Evolutionary conservation across 352 stramenopile genomes (phyloP).

Genomic region (Phytopythium helicoides): DNA sequence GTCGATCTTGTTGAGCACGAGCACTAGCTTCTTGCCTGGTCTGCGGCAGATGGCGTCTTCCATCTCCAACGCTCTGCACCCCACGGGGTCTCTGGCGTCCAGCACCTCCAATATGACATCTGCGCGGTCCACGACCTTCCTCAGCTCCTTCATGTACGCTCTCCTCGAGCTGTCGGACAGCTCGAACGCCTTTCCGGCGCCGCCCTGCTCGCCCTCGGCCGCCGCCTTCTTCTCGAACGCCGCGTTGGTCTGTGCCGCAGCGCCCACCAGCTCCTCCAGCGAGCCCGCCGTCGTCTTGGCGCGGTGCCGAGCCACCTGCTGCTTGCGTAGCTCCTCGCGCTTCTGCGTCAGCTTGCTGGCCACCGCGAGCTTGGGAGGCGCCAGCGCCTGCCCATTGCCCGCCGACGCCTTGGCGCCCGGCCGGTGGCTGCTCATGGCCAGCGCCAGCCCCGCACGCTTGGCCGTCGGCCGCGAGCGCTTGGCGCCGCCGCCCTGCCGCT

Average conservation of each 20-base stretch:
- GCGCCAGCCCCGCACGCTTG: slow-evolving; percentile 27
- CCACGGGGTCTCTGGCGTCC: slow-evolving; percentile 96
- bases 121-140: slow-evolving; percentile 95
- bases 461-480: slow-evolving; percentile 18
- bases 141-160: slow-evolving; percentile 95
- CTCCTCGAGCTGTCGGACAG: slow-evolving; percentile 84
- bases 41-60: slow-evolving; percentile 94
- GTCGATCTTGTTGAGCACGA: slow-evolving; percentile 99
- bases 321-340: slow-evolving; percentile 58
- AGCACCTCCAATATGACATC: slow-evolving; percentile 98
- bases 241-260: slow-evolving; percentile 36
- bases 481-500: slow-evolving; percentile 10
- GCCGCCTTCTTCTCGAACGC: slow-evolving; percentile 37
- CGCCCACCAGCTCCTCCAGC: slow-evolving; percentile 50
- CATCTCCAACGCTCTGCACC: slow-evolving; percentile 90
- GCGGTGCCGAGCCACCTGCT: slow-evolving; percentile 45
- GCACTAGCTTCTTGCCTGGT: slow-evolving; percentile 95
- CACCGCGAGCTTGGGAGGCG: slow-evolving; percentile 47
- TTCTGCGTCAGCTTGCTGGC: slow-evolving; percentile 53
- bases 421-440: slow-evolving; percentile 14
- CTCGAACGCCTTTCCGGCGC: slow-evolving; percentile 14
- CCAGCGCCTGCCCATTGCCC: slow-evolving; percentile 15
- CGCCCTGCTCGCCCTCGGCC: slow-evolving; percentile 10
- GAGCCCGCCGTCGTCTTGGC: slow-evolving; percentile 28
- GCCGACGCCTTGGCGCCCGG: slow-evolving; percentile 12